Base-by-base conservation (phyloP, 1,284 basidiomycete genomes). In the Boletus hoseneyae region DNA sequence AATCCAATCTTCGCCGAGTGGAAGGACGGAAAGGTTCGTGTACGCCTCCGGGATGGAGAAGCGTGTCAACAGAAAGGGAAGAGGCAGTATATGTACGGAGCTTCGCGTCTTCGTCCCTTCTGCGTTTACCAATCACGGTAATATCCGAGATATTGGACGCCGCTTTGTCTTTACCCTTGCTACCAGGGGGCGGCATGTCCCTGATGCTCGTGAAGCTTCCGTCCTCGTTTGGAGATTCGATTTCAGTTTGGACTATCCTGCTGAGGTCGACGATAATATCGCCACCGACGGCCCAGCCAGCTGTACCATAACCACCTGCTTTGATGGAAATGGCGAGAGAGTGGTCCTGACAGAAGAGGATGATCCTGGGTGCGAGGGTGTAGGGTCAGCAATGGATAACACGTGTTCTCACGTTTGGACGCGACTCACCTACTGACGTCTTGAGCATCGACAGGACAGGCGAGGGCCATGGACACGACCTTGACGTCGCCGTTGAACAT, bases 221-320 rank as follows among this genome's bases (percentile, higher is more conserved):
- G 27, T 73, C 73, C 11, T 63, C 67, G 7, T 67, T 67, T 1
- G 87, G 88, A 12, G 75, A 63, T 57, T 84, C 87, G 54, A 88
- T 83, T 40, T 81, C 80, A 46, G 86, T 75, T 42, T 83, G 82
- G 48, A 74, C 73, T 49, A 95, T 72, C 58, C 76, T 76, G 56
- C 75, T 79, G 50, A 94, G 71, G 70, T 95, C 91, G 59, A 94
- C 69, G 57, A 94, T 83, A 48, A 94, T 73, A 61, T 93, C 87
- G 36, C 91, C 92, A 30, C 83, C 83, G 46, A 94, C 81, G 12
- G 89, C 80, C 87, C 90, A 93, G 3, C 93, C 92, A 10, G 86
- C 90, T 3, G 89, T 93, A 7, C 90, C 92, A 63, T 87, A 93
- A 0, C 93, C 92, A 15, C 92, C 92, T 0, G 90, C 87, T 66